phyloP scores from a whole-genome alignment of 352 stramenopile species.

The Phytophthora fragariae region DNA sequence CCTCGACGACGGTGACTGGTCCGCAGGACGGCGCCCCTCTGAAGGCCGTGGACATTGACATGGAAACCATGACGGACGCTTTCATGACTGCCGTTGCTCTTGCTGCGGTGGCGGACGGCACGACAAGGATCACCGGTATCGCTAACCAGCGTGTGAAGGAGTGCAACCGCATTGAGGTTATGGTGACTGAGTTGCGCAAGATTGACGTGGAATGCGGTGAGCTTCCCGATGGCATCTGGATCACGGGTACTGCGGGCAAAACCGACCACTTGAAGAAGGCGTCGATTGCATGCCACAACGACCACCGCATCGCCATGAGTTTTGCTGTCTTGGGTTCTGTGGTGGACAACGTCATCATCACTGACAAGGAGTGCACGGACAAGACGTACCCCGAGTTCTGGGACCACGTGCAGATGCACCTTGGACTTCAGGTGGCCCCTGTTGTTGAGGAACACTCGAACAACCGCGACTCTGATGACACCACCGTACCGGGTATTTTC shows the following conservation, averaged over 20 bases:
- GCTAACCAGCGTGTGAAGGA: slow-evolving; percentile 99
- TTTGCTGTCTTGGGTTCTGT: slow-evolving; percentile 96
- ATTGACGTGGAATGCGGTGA: slow-evolving; percentile 90
- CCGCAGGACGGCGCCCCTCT: slow-evolving; percentile 78
- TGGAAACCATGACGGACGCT: slow-evolving; percentile 97
- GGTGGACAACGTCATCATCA: slow-evolving; percentile 93
- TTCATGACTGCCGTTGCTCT: slow-evolving; percentile 98
- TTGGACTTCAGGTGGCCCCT: slow-evolving; percentile 64
- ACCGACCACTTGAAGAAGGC: slow-evolving; percentile 61
- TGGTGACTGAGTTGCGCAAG: slow-evolving; percentile 96
- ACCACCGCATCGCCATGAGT: slow-evolving; percentile 99
- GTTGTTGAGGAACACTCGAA: slow-evolving; percentile 42
- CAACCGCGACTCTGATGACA: slow-evolving; percentile 12
- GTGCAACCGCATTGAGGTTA: slow-evolving; percentile 98
- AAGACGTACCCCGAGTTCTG: slow-evolving; percentile 99
- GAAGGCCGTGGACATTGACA: slow-evolving; percentile 95
- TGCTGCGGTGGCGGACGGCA: slow-evolving; percentile 95
- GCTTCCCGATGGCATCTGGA: slow-evolving; percentile 80
- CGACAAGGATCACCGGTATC: slow-evolving; percentile 97
- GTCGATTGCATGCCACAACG: slow-evolving; percentile 93
- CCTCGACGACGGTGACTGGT: slow-evolving; percentile 75
- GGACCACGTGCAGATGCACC: slow-evolving; percentile 75
- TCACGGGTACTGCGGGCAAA: slow-evolving; percentile 69
- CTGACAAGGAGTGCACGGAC: slow-evolving; percentile 97
- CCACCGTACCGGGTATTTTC: slow-evolving; percentile 60